Conservation (phyloP, 2,329 filamentous ascomycete genomes). For the Neopestalotiopsis clavispora region DNA sequence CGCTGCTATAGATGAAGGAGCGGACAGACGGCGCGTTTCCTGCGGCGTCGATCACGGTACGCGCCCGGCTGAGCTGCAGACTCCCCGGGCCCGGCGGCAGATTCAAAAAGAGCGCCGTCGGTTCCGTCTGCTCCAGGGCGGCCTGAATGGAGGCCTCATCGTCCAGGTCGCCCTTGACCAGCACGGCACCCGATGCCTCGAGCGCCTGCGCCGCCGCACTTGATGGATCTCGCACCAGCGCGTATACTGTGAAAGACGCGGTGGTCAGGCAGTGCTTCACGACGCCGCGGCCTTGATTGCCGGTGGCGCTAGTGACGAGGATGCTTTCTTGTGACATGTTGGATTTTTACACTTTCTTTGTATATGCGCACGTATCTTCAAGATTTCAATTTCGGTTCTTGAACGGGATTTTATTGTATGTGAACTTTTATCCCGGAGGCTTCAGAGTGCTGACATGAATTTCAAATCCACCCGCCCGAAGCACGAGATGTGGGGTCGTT, state of each 20-base stretch:
- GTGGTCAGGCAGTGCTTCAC: conserved; percentile 8
- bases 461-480: too few relatives aligned
- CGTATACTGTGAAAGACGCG: not conserved
- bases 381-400: too few relatives aligned
- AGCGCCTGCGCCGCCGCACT: not conserved
- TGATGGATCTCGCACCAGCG: conserved; percentile 12
- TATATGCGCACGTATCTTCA: not conserved
- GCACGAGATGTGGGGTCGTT: too few relatives aligned
- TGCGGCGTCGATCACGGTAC: not conserved
- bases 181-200: not conserved
- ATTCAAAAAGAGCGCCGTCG: conserved; percentile 12
- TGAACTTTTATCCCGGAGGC: too few relatives aligned
- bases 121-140: conserved; percentile 2
- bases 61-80: not conserved
- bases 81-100: not conserved
- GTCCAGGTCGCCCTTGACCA: conserved; percentile 16
- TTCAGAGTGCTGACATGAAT: too few relatives aligned
- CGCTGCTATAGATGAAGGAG: not conserved
- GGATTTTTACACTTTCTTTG: too few relatives aligned
- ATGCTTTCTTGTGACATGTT: conserved; percentile 9
- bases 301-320: conserved; percentile 13
- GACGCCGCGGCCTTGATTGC: conserved; percentile 16
- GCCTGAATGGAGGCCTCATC: not conserved
- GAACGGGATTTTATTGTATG: too few relatives aligned
- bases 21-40: not conserved